Base-by-base conservation (phyloP, 2,329 filamentous ascomycete genomes). In the Penicillium sp. region DNA sequence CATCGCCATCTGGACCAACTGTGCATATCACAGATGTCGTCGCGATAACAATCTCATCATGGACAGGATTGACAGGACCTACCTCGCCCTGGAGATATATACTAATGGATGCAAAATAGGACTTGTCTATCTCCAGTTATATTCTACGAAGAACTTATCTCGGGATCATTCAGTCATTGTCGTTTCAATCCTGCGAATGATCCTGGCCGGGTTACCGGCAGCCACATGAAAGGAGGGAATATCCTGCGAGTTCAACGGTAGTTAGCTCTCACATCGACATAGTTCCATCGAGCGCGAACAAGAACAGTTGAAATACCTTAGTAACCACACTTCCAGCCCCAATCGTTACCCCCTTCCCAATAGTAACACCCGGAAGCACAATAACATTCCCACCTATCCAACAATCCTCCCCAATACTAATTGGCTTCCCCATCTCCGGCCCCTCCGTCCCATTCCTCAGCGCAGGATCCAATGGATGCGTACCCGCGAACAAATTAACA, bases 291-390 rank as follows among this genome's bases (percentile, higher is more conserved):
- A 27, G 25, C 8, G 2, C 3, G 9, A 39, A 43, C 22, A 36
- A 30, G 22, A 14, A 16, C 33, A 30, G 46, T 41, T 9, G 27
- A 28, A 3, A 43, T 58, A 79, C 79, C 74, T 87, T 94, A 2
- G 89, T 94, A 22, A 95, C 90, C 4, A 95, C 88, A 66, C 86
- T 90, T 1, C 87, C 89, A 1, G 91, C 90, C 1, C 89, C 91
- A 54, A 95, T 79, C 0, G 86, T 88, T 4, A 76, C 79, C 0
- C 90, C 90, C 48, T 80, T 78, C 0, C 91, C 90, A 57, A 95
- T 87, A 1, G 81, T 92, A 22, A 95, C 84, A 0, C 90, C 90
- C 0, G 89, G 84, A 39, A 92, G 74, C 16, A 95, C 81, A 20
- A 78, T 82, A 5, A 84, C 84, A 63, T 85, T 86, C 0, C 88